A percentile compares a stretch with the other conserved stretches of the same genome.
These are phyloP conservation scores for Boletus subluridellus DNA, from an alignment of 1,284 basidiomycete species.

Conservation along the genomic window DNA sequence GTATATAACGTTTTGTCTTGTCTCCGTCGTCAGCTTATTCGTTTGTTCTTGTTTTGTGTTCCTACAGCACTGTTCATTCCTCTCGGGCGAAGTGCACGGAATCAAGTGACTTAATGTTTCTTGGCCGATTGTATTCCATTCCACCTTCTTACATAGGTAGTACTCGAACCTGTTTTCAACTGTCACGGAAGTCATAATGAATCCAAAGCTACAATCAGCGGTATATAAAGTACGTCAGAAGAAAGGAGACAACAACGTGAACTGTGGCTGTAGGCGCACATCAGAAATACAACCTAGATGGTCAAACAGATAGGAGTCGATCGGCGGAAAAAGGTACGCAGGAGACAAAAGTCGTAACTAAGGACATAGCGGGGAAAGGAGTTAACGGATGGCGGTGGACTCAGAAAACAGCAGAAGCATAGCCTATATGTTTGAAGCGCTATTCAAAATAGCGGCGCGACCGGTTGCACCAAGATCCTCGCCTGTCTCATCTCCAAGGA, in stretches of 20 bases:
- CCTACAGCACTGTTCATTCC: constrained; percentile 1
- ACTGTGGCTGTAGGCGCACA: background rate
- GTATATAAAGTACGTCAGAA: constrained; percentile 19
- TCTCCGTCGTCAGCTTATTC: constrained; percentile 30
- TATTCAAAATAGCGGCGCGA: constrained; percentile 54
- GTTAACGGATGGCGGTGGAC: background rate
- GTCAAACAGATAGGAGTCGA: background rate
- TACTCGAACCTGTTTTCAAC: constrained; percentile 6
- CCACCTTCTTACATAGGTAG: constrained; percentile 4
- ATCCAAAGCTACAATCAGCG: constrained; percentile 3
- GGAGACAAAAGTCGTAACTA: background rate
- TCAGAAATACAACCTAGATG: constrained; percentile 17
- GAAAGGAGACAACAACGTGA: background rate
- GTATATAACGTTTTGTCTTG: constrained; percentile 37
- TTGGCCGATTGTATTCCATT: constrained; percentile 14
- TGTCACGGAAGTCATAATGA: background rate
- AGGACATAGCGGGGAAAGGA: background rate
- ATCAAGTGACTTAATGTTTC: constrained; percentile 16
- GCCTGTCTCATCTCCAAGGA: constrained; percentile 42
- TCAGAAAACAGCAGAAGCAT: background rate
- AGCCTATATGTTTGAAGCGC: constrained; percentile 43
- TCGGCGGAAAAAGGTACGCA: background rate
- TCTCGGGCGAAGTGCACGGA: constrained; percentile 8
- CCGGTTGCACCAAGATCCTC: constrained; percentile 45
- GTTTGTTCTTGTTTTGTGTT: constrained; percentile 35